Base-by-base conservation (phyloP, 306 rosid species). In the Malus sieversii region DNA sequence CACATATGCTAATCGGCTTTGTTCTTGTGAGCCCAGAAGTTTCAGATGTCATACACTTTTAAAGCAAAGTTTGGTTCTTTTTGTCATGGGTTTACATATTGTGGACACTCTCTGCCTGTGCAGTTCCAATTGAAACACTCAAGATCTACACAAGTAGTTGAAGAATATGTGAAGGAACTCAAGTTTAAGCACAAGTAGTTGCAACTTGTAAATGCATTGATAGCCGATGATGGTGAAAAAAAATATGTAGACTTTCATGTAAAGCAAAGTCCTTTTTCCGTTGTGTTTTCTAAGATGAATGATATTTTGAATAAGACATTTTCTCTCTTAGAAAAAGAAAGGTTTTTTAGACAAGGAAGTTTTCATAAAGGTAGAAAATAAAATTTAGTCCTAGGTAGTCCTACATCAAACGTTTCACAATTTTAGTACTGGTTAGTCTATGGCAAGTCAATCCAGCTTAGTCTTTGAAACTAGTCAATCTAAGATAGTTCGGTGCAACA, bases 21-120 rank as follows among this genome's bases (percentile, higher is more conserved):
- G 93, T 90, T 78, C 90, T 95, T 58, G 97, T 92, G 74, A 86
- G 99, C 86, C 93, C 93, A 67, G 90, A 95, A 83, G 45, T 95
- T 73, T 74, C 93, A 63, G 92, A 95, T 16, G 99, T 95, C 66
- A 90, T 95, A 78, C 62, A 88, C 84, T 80, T 90, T 0, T 92
- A 95, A 75, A 95, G 99, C 89, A 92, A 82, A 90, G 85, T 96
- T 89, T 58, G 99, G 99, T 95, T 0, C 19, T 9, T 92, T 92
- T 80, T 83, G 91, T 80, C 99, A 90, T 27, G 97, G 99, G 66
- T 95, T 95, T 80, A 95, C 99, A 42, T 92, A 90, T 86, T 95
- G 96, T 74, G 99, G 99, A 63, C 97, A 92, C 78, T 97, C 97
- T 0, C 87, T 89, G 45, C 96, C 25, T 92, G 93, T 84, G 97